These are phyloP conservation scores for Babesia sp. DNA, from an alignment of 169 alveolate genomes.

Conservation along the genomic window DNA sequence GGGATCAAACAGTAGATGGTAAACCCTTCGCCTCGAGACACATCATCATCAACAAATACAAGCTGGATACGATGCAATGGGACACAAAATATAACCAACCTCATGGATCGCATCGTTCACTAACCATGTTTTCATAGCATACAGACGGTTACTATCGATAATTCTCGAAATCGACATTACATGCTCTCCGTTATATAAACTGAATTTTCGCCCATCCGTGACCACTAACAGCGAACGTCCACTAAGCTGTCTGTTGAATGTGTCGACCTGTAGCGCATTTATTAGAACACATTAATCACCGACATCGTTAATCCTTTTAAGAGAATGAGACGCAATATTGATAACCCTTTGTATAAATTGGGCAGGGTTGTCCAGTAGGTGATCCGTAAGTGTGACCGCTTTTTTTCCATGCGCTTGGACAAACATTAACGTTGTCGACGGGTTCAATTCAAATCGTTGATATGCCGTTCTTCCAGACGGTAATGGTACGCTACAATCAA, in stretches of 20 bases:
- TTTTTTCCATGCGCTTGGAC: constrained; percentile 38
- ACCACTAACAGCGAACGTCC: constrained; percentile 9
- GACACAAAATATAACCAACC: background rate
- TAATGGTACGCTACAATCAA: constrained; percentile 26
- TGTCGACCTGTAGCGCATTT: background rate
- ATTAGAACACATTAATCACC: background rate
- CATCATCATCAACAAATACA: constrained; percentile 4
- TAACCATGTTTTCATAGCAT: constrained; percentile 6
- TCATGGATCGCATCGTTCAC: constrained; percentile 5
- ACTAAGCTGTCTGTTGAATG: constrained; percentile 4
- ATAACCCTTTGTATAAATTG: background rate
- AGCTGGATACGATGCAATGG: constrained; percentile 3
- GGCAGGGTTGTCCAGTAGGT: background rate
- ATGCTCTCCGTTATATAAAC: constrained; percentile 2
- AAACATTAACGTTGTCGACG: constrained; percentile 19
- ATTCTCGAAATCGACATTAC: constrained; percentile 2
- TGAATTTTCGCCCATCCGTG: constrained; percentile 5
- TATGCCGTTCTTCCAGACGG: constrained; percentile 37
- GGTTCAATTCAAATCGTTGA: constrained; percentile 27
- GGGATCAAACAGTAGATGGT: constrained; percentile 29
- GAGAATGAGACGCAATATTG: background rate
- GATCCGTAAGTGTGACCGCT: constrained; percentile 4
- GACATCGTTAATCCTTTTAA: constrained; percentile 12
- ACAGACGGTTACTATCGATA: constrained; percentile 14
- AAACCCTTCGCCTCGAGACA: constrained; percentile 9